Evolutionary conservation across 1,284 basidiomycete genomes (phyloP).

Genomic region (Agaricales sp.): DNA sequence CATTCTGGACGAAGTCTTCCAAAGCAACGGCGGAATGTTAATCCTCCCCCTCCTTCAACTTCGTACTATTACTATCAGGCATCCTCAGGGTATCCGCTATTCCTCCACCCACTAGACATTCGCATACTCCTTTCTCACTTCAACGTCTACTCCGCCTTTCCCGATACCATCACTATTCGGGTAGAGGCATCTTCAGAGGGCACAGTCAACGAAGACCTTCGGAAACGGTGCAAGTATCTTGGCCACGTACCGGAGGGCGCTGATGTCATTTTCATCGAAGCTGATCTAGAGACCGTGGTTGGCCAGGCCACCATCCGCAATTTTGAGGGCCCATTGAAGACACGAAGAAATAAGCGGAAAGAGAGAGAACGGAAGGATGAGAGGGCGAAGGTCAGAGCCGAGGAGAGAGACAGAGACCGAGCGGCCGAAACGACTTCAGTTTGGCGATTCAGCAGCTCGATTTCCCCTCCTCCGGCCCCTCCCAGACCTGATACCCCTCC

Average conservation of each 20-base stretch:
- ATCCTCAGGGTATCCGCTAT: constrained; percentile 84
- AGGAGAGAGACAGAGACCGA: constrained; percentile 67
- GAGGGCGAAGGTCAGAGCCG: constrained; percentile 66
- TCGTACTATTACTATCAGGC: constrained; percentile 96
- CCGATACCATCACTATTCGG: constrained; percentile 68
- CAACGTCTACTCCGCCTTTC: constrained; percentile 76
- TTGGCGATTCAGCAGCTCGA: constrained; percentile 13
- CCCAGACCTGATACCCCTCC: constrained; percentile 15
- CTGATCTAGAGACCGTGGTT: constrained; percentile 72
- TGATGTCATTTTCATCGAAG: constrained; percentile 92
- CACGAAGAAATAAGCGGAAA: constrained; percentile 63
- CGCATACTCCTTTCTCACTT: constrained; percentile 86
- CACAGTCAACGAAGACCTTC: constrained; percentile 84
- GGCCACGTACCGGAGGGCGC: constrained; percentile 86
- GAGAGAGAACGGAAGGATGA: constrained; percentile 81
- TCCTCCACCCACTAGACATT: constrained; percentile 93
- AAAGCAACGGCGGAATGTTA: constrained; percentile 62
- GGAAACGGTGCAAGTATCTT: constrained; percentile 93
- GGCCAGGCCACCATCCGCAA: constrained; percentile 60
- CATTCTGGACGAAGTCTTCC: constrained; percentile 26
- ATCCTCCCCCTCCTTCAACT: constrained; percentile 71
- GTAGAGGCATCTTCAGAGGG: constrained; percentile 73
- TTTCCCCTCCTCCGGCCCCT: constrained; percentile 5
- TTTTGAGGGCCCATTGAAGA: constrained; percentile 73
- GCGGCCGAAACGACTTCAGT: constrained; percentile 20